Evolutionary conservation across 495 filamentous ascomycete species (phyloP), one percentile per base, ranked within the genome.

Genomic region (Tuber brumale): DNA sequence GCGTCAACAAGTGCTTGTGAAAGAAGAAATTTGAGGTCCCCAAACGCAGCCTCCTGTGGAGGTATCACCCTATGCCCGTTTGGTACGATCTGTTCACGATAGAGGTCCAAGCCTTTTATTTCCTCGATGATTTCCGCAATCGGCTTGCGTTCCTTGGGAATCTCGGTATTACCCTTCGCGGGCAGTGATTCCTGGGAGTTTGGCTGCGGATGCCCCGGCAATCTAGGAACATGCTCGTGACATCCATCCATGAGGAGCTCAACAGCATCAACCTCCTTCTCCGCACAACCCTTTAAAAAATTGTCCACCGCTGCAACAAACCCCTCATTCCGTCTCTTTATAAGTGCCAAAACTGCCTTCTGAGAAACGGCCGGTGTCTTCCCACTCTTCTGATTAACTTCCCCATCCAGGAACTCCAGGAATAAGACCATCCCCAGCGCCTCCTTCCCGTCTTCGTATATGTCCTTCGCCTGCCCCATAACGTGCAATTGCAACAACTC

Each of bases 61-160:
- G 97, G 93, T 81, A 98, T 96, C 4, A 97, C 92, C 41, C 95
- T 88, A 85, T 97, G 94, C 0, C 95, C 95, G 81, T 96, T 93
- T 0, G 94, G 93, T 3, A 98, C 96, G 80, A 99, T 95, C 83
- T 99, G 95, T 6, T 90, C 90, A 21, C 90, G 91, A 80, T 98
- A 98, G 91, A 95, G 95, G 69, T 94, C 87, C 82, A 90, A 89
- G 9, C 87, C 85, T 81, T 93, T 94, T 43, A 98, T 90, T 81
- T 98, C 93, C 2, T 88, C 86, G 57, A 98, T 88, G 37, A 98
- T 99, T 76, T 95, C 92, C 0, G 92, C 86, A 39, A 98, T 93
- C 5, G 88, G 87, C 77, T 94, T 92, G 69, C 95, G 88, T 77
- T 97, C 93, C 51, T 86, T 90, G 0, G 96, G 96, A 72, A 99